Conservation (phyloP, 352 stramenopile genomes). For the Aphanomyces stellatus region DNA sequence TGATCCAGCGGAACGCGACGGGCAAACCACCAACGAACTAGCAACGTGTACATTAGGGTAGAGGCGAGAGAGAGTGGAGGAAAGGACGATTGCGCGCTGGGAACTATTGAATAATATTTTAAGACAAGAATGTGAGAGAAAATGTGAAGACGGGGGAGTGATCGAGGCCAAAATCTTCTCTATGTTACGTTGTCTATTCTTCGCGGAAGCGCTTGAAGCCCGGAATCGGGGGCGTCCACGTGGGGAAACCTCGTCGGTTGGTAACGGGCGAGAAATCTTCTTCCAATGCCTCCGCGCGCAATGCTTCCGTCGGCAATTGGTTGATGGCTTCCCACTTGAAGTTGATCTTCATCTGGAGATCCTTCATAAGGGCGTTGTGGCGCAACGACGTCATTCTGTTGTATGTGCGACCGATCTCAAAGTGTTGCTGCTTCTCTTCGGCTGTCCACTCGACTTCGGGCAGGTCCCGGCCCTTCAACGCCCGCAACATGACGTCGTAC, state of each 20-base stretch:
- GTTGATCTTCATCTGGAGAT: slow-evolving; percentile 88
- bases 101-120: slow-evolving; percentile 8
- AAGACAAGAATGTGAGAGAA: not conserved
- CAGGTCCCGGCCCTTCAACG: slow-evolving; percentile 66
- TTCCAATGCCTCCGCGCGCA: slow-evolving; percentile 74
- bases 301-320: slow-evolving; percentile 52
- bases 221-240: slow-evolving; percentile 81
- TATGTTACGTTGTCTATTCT: slow-evolving; percentile 24
- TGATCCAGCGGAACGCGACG: slow-evolving; percentile 73
- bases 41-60: not conserved
- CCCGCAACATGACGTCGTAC: slow-evolving; percentile 80
- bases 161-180: not conserved
- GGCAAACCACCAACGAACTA: slow-evolving; percentile 22
- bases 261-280: slow-evolving; percentile 50
- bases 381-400: slow-evolving; percentile 70
- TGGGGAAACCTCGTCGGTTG: slow-evolving; percentile 63
- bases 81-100: not conserved
- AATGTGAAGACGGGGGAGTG: not conserved
- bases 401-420: slow-evolving; percentile 73
- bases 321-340: slow-evolving; percentile 88
- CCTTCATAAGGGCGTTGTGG: slow-evolving; percentile 84
- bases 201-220: slow-evolving; percentile 70
- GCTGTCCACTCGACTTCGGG: slow-evolving; percentile 72
- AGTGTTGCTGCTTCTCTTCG: slow-evolving; percentile 64
- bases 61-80: not conserved